Conservation (phyloP, 768 basidiomycete genomes). For the Strobilomyces dryophilus region DNA sequence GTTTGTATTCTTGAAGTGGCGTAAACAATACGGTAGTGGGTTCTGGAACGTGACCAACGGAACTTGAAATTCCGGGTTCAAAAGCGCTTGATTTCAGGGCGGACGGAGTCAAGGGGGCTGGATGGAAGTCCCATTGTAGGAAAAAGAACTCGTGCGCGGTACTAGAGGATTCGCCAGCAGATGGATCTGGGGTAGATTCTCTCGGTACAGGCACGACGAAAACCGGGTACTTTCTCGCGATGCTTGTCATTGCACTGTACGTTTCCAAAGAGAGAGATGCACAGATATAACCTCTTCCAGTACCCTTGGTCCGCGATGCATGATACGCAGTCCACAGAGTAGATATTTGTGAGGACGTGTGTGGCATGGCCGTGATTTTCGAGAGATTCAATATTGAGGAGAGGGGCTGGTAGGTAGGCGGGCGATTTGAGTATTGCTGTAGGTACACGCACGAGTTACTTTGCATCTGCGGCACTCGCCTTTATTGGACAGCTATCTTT, state of each 20-base stretch:
- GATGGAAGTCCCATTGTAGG: slow-evolving; percentile 88
- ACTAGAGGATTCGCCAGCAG: slow-evolving; percentile 30
- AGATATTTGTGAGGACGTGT: slow-evolving; percentile 70
- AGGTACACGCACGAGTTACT: not conserved
- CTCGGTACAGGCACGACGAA: slow-evolving; percentile 85
- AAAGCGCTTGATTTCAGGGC: slow-evolving; percentile 43
- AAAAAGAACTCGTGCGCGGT: slow-evolving; percentile 75
- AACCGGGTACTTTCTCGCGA: slow-evolving; percentile 63
- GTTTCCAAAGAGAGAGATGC: slow-evolving; percentile 72
- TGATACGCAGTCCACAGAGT: slow-evolving; percentile 91
- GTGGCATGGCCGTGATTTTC: slow-evolving; percentile 60
- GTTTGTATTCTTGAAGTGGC: slow-evolving; percentile 90
- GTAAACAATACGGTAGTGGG: slow-evolving; percentile 86
- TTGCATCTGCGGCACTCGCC: slow-evolving; percentile 32
- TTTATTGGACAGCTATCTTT: slow-evolving; percentile 69
- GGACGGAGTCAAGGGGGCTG: slow-evolving; percentile 56
- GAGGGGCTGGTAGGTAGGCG: slow-evolving; percentile 56
- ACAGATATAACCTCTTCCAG: slow-evolving; percentile 81
- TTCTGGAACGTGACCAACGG: slow-evolving; percentile 39
- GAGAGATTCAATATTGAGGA: slow-evolving; percentile 75
- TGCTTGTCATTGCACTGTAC: slow-evolving; percentile 65
- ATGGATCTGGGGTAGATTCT: slow-evolving; percentile 22
- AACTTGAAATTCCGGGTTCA: slow-evolving; percentile 26
- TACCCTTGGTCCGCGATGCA: slow-evolving; percentile 70
- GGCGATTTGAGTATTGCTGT: not conserved